phyloP scores from a whole-genome alignment of 352 stramenopile species.

The Phytophthora cactorum region DNA sequence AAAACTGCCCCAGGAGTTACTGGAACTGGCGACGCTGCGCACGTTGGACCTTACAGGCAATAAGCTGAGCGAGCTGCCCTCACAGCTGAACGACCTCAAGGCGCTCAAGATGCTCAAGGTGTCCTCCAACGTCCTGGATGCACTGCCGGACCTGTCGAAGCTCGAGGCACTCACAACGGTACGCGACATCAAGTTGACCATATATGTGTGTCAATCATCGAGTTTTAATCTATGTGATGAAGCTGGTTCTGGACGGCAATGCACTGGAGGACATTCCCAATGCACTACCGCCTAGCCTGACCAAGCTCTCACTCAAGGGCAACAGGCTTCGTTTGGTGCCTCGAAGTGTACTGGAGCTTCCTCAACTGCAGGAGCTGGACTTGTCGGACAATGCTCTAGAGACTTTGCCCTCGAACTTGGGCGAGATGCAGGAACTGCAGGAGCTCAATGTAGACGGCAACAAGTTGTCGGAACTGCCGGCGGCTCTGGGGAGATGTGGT shows the following conservation, averaged over 20 bases:
- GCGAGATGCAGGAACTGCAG: conserved; percentile 56
- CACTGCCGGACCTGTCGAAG: conserved; percentile 69
- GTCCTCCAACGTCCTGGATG: conserved; percentile 57
- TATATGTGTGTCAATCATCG: not conserved
- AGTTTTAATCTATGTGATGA: not conserved
- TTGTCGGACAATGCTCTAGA: conserved; percentile 64
- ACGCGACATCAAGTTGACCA: not conserved
- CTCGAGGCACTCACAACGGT: conserved; percentile 70
- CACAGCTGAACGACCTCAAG: conserved; percentile 41
- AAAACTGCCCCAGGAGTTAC: conserved; percentile 63
- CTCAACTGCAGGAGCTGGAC: conserved; percentile 73
- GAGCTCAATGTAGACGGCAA: conserved; percentile 79
- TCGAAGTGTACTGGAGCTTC: conserved; percentile 48
- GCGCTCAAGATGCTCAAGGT: conserved; percentile 82
- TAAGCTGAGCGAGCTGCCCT: conserved; percentile 58
- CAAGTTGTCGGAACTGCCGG: conserved; percentile 46
- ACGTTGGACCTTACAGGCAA: conserved; percentile 81
- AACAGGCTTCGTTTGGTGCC: conserved; percentile 64
- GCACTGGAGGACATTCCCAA: conserved; percentile 59
- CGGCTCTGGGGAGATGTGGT: conserved; percentile 51
- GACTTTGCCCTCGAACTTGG: conserved; percentile 52
- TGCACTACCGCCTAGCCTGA: conserved; percentile 70
- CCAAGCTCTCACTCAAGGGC: conserved; percentile 75
- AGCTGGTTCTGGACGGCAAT: conserved; percentile 77
- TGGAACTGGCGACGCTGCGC: conserved; percentile 58